Base-by-base conservation (phyloP, 2,329 filamentous ascomycete species). In the Fusarium oxysporum region DNA sequence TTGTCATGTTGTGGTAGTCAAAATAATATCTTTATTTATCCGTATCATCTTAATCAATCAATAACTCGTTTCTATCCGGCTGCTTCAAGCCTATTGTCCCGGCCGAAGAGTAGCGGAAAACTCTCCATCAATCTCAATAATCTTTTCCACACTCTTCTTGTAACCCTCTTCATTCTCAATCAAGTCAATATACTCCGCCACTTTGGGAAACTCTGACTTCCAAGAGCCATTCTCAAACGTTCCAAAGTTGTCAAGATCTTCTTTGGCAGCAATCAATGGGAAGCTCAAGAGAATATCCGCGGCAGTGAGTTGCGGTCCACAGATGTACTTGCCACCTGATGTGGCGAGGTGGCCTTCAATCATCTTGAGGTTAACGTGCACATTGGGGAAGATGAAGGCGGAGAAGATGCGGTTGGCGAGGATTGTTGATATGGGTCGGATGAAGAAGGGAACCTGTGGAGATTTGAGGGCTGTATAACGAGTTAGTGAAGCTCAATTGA, bases 221-320 rank as follows among this genome's bases (percentile, higher is more conserved):
- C 84, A 85, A 13, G 80, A 81, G 4, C 82, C 83, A 8, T 77
- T 80, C 61, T 84, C 80, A 80, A 83, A 88, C 32, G 73, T 75
- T 12, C 84, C 85, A 66, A 87, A 80, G 1, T 76, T 74, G 33
- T 83, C 80, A 45, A 86, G 79, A 59, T 80, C 80, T 19, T 79
- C 74, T 72, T 83, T 82, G 40, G 82, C 82, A 14, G 82, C 82
- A 55, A 89, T 83, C 62, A 89, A 79, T 19, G 84, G 84, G 79
- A 87, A 89, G 78, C 86, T 87, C 74, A 89, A 79, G 59, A 89
- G 78, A 63, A 89, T 85, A 69, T 89, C 87, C 11, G 86, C 88
- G 2, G 86, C 84, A 5, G 86, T 87, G 57, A 89, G 81, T 45
- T 80, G 74, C 25, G 81, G 76, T 30, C 87, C 86, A 72, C 87